phyloP scores from a whole-genome alignment of 1,284 basidiomycete genomes.

The Cutaneotrichosporon arboriforme region DNA sequence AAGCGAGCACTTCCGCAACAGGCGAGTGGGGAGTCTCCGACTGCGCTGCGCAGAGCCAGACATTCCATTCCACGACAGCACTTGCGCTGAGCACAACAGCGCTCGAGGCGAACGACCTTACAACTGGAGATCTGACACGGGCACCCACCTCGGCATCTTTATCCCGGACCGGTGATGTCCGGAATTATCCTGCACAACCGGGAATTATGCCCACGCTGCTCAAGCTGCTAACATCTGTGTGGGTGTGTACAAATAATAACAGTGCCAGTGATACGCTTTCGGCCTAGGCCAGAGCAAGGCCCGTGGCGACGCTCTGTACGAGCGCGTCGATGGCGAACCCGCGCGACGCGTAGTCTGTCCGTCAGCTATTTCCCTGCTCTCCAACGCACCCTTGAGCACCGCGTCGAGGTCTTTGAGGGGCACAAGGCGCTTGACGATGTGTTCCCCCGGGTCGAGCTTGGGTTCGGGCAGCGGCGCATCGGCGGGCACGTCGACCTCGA shows the following conservation, averaged over 20 bases:
- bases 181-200: too few species aligned
- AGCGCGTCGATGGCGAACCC: constrained; percentile 73
- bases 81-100: too few species aligned
- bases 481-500: constrained; percentile 47
- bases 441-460: constrained; percentile 59
- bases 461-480: constrained; percentile 43
- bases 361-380: background rate
- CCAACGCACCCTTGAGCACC: constrained; percentile 59
- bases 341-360: constrained; percentile 62
- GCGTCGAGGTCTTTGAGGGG: constrained; percentile 60
- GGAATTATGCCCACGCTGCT: too few species aligned
- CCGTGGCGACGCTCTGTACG: constrained; percentile 65
- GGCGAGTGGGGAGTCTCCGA: too few species aligned
- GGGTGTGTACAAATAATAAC: constrained; percentile 29
- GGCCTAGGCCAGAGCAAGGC: constrained; percentile 56
- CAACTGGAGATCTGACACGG: too few species aligned
- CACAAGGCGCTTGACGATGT: constrained; percentile 68
- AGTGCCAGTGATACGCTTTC: background rate
- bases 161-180: too few species aligned
- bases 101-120: too few species aligned
- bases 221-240: too few species aligned
- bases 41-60: too few species aligned
- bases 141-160: too few species aligned
- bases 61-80: too few species aligned
- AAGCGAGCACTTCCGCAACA: too few species aligned